A percentile compares a stretch with the other conserved stretches of the same genome.
These are phyloP conservation scores for Exophiala calicioides DNA, from an alignment of 2,329 filamentous ascomycete genomes.

Conservation along the genomic window DNA sequence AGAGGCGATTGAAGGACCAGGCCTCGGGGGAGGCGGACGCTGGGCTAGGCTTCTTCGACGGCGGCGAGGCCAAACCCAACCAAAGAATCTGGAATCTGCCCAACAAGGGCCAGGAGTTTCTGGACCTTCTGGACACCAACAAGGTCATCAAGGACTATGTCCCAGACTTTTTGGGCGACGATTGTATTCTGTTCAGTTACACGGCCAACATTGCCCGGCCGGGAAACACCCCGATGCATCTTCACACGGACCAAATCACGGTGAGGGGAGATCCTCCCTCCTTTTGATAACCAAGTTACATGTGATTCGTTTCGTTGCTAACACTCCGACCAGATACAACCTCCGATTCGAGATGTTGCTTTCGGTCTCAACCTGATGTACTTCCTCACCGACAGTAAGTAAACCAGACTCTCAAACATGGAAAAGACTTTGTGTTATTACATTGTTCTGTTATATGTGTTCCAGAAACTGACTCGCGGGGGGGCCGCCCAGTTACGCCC, in stretches of 20 bases:
- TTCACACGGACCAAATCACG: constrained; percentile 14
- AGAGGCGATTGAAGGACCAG: constrained; percentile 7
- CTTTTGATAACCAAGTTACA: too few relatives aligned
- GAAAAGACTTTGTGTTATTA: too few relatives aligned
- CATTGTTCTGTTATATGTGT: too few relatives aligned
- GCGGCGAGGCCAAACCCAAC: constrained; percentile 12
- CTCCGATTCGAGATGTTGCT: constrained; percentile 8
- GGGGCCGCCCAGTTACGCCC: too few relatives aligned
- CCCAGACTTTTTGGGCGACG: constrained; percentile 8
- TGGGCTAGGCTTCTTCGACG: constrained; percentile 8
- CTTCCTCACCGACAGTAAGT: constrained; percentile 11
- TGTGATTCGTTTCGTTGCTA: too few relatives aligned
- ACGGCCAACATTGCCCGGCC: constrained; percentile 14
- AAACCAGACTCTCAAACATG: too few relatives aligned
- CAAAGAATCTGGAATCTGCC: constrained; percentile 11
- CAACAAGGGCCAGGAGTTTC: constrained; percentile 10
- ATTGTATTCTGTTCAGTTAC: constrained; percentile 11
- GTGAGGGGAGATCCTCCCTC: too few relatives aligned
- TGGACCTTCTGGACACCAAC: constrained; percentile 12
- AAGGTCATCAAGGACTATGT: constrained; percentile 10
- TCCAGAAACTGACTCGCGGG: too few relatives aligned
- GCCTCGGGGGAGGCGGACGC: constrained; percentile 10
- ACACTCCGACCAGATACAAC: too few relatives aligned
- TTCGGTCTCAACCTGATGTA: constrained; percentile 15
- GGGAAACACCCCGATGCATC: constrained; percentile 13